Base-by-base conservation (phyloP, 2,329 filamentous ascomycete species). In the Talaromyces sp. region DNA sequence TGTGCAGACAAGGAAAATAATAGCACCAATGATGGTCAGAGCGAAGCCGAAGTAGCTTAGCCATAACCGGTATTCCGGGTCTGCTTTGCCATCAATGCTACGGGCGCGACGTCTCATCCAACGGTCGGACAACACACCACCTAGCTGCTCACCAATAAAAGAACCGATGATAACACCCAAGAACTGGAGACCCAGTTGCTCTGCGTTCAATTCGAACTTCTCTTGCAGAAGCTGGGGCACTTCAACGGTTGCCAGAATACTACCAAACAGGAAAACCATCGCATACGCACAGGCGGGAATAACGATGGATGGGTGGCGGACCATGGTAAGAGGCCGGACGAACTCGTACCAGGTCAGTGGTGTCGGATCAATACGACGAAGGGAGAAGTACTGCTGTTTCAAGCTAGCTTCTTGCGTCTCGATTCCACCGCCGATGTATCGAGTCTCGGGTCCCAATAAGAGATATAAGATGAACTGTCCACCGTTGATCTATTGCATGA, bases 181-280 rank as follows among this genome's bases (percentile, higher is more conserved):
- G 64, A 83, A 84, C 55, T 86, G 83, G 4, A 86, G 73, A 0
- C 84, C 84, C 11, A 86, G 71, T 55, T 85, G 79, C 66, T 86
- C 78, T 0, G 81, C 65, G 63, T 84, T 82, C 69, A 86, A 77
- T 3, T 74, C 76, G 51, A 84, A 87, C 56, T 80, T 81, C 36
- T 75, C 67, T 4, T 77, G 73, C 61, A 85, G 82, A 4, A 86
- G 71, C 49, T 84, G 78, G 0, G 84, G 84, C 11, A 86, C 80
- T 62, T 86, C 83, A 29, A 86, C 79, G 0, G 82, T 82, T 42
- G 80, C 68, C 57, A 85, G 70, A 32, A 86, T 77, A 52, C 72
- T 79, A 39, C 70, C 76, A 63, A 82, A 84, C 3, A 80, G 70
- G 67, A 86, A 86, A 16, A 83, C 69, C 75, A 86, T 82, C 6